These are phyloP conservation scores for Mortierella sp. DNA, from an alignment of 371 early-diverging fungal genomes.

Conservation along the genomic window DNA sequence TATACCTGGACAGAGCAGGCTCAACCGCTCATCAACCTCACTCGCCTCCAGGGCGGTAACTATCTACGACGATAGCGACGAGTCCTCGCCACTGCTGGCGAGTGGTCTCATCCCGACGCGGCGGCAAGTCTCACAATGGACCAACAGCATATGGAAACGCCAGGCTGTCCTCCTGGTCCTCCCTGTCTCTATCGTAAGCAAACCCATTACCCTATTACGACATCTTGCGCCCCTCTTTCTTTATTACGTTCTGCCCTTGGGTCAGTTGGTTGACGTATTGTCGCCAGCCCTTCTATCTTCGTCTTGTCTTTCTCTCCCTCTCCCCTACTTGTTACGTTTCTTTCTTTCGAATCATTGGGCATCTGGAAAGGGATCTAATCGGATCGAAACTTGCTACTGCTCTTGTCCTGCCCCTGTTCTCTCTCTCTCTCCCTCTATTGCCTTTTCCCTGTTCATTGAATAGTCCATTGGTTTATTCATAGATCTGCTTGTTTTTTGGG, in stretches of 20 bases:
- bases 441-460: neutral
- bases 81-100: constrained; percentile 59
- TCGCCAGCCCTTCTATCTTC: neutral
- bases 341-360: neutral
- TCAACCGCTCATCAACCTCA: constrained; percentile 56
- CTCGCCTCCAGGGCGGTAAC: constrained; percentile 56
- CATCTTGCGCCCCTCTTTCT: neutral
- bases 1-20: constrained; percentile 45
- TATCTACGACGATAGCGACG: constrained; percentile 59
- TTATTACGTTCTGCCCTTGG: neutral
- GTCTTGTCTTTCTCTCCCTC: neutral
- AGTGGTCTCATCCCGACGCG: constrained; percentile 60
- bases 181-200: constrained; percentile 62
- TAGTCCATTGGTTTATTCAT: neutral
- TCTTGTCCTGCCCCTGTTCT: neutral
- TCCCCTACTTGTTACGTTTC: too few species aligned
- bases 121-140: constrained; percentile 62
- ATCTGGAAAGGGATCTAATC: constrained; percentile 10
- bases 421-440: neutral
- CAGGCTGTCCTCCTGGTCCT: constrained; percentile 59
- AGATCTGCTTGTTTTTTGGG: neutral
- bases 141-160: constrained; percentile 64
- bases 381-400: constrained; percentile 8
- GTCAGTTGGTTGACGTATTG: neutral
- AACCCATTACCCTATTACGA: neutral